Conservation (phyloP, 495 filamentous ascomycete species). For the Parmelia sp. region DNA sequence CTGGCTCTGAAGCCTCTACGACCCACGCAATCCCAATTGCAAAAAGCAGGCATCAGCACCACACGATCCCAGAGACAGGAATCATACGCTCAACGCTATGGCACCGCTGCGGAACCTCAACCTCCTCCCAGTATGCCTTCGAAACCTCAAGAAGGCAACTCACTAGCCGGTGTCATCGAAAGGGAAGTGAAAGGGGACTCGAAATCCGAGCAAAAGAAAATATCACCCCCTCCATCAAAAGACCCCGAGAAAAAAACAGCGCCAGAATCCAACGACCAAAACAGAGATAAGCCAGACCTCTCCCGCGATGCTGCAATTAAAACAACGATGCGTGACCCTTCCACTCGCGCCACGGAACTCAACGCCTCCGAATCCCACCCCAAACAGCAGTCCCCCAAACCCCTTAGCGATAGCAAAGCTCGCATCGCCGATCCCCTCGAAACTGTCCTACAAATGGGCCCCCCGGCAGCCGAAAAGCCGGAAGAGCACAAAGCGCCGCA, state of each 20-base stretch:
- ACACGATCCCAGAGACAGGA: constrained; percentile 38
- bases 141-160: constrained; percentile 12
- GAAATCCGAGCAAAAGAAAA: constrained; percentile 18
- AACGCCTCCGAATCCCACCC: constrained; percentile 27
- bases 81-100: constrained; percentile 46
- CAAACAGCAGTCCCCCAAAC: constrained; percentile 31
- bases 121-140: constrained; percentile 30
- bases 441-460: constrained; percentile 55
- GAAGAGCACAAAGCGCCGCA: constrained; percentile 52
- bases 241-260: constrained; percentile 25
- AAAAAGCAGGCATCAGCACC: constrained; percentile 36
- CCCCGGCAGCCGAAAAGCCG: constrained; percentile 34
- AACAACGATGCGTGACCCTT: constrained; percentile 6
- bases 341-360: constrained; percentile 25
- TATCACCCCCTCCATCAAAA: constrained; percentile 23
- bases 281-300: constrained; percentile 20
- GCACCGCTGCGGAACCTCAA: constrained; percentile 44
- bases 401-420: constrained; percentile 18
- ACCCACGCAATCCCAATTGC: constrained; percentile 20
- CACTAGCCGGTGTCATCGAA: constrained; percentile 24
- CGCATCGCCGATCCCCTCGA: constrained; percentile 50
- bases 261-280: constrained; percentile 23
- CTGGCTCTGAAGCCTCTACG: constrained; percentile 28
- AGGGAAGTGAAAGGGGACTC: constrained; percentile 24
- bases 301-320: constrained; percentile 19